phyloP scores from a whole-genome alignment of 345 rosid species.

The Populus alba region DNA sequence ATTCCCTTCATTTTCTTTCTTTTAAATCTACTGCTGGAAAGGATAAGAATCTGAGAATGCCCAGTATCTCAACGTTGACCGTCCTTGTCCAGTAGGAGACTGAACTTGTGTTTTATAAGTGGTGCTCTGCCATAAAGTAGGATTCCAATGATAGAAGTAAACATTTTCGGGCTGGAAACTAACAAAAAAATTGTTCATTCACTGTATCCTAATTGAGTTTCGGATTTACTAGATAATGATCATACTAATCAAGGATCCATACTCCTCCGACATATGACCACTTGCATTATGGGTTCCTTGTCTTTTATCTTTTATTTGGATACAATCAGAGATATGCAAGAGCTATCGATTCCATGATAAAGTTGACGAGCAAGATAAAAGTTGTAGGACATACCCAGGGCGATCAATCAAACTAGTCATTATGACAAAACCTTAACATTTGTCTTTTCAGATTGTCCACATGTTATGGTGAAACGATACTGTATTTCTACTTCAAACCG shows the following conservation, averaged over 20 bases:
- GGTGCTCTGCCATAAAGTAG: not conserved
- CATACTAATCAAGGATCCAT: conserved; percentile 17
- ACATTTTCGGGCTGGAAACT: conserved; percentile 13
- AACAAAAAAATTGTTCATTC: conserved; percentile 16
- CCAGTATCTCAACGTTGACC: not conserved
- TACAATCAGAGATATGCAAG: conserved; percentile 43
- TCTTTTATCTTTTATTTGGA: conserved; percentile 47
- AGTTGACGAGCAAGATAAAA: conserved; percentile 41
- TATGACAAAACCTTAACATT: conserved; percentile 91
- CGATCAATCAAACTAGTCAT: conserved; percentile 49
- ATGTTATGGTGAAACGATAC: conserved; percentile 30
- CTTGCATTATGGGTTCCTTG: conserved; percentile 36
- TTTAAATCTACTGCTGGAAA: too few species aligned
- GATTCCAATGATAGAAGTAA: conserved; percentile 4
- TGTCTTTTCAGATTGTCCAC: conserved; percentile 92
- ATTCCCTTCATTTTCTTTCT: too few species aligned
- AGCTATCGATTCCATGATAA: conserved; percentile 34
- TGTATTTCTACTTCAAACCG: conserved; percentile 1
- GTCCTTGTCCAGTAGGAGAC: not conserved
- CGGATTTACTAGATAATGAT: conserved; percentile 18
- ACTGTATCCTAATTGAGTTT: conserved; percentile 7
- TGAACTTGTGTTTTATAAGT: not conserved
- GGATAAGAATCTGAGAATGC: too few species aligned
- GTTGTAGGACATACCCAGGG: conserved; percentile 50
- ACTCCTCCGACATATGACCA: conserved; percentile 30